phyloP scores from a whole-genome alignment of 2,329 filamentous ascomycete species.

The Nannizzia gypsea region DNA sequence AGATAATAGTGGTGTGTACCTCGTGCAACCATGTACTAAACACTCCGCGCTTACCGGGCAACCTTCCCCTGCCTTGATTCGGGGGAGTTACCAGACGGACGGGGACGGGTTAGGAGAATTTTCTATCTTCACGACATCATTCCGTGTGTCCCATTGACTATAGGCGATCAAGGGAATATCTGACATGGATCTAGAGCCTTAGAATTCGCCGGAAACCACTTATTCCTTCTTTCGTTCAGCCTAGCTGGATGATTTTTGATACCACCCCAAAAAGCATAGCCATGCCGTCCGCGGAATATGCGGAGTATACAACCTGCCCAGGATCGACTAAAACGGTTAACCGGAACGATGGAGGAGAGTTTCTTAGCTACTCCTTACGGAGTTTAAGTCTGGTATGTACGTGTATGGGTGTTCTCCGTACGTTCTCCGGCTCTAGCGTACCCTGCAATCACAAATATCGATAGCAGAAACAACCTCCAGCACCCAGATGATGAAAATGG shows the following conservation, averaged over 20 bases:
- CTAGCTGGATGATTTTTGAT: too few relatives aligned
- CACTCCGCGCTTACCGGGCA: background rate
- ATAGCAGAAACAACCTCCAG: background rate
- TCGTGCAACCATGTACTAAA: background rate
- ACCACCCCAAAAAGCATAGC: too few relatives aligned
- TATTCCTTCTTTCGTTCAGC: too few relatives aligned
- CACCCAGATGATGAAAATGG: background rate
- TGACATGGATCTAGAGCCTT: too few relatives aligned
- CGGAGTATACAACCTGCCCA: background rate
- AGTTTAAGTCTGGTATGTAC: background rate
- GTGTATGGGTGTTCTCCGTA: background rate
- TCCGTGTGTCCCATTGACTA: background rate
- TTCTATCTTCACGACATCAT: background rate
- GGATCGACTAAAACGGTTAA: background rate
- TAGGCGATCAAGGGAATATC: too few relatives aligned
- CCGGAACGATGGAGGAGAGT: too few relatives aligned
- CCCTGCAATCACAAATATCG: too few relatives aligned
- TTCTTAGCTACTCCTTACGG: too few relatives aligned
- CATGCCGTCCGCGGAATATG: background rate
- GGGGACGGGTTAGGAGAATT: background rate
- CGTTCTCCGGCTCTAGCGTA: background rate
- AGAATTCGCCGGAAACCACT: too few relatives aligned
- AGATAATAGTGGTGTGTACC: background rate
- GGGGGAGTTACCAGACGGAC: background rate
- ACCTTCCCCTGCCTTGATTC: background rate